Evolutionary conservation across 805 yeast genomes (phyloP).

Genomic region (Ogataea kodamae): DNA sequence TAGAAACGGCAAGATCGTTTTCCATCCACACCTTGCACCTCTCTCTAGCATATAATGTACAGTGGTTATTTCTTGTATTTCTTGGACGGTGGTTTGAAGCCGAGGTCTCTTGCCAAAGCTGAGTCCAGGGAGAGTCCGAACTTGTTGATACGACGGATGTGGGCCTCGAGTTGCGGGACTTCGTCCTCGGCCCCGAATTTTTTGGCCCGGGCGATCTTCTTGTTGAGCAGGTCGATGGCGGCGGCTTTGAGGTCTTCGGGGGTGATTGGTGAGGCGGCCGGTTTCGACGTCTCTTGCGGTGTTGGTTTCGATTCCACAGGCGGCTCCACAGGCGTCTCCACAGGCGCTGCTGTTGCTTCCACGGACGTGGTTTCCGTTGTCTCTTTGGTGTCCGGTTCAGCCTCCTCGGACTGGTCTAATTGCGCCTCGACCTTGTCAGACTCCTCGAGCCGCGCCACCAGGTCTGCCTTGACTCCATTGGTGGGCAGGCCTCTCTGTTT

Average conservation of each 20-base stretch:
- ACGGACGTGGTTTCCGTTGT: background rate
- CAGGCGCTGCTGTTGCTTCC: background rate
- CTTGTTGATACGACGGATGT: conserved; percentile 69
- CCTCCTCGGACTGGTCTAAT: conserved; percentile 19
- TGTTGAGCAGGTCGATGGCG: conserved; percentile 63
- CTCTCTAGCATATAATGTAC: conserved; percentile 3
- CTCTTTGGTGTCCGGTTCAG: conserved; percentile 6
- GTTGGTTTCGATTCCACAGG: no score
- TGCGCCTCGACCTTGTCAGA: conserved; percentile 41
- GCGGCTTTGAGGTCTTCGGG: conserved; percentile 69
- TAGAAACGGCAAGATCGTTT: no score
- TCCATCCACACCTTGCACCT: conserved; percentile 7
- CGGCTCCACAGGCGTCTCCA: conserved; percentile 5
- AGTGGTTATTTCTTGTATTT: conserved; percentile 4
- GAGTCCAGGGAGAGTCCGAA: conserved; percentile 76
- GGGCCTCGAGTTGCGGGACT: conserved; percentile 53
- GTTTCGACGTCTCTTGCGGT: conserved; percentile 18
- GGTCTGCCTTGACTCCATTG: conserved; percentile 79
- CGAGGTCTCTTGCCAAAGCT: conserved; percentile 64
- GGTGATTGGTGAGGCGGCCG: conserved; percentile 32
- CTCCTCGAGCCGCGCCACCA: conserved; percentile 61
- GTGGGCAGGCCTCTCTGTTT: conserved; percentile 62
- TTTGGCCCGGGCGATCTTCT: conserved; percentile 67
- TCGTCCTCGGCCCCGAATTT: conserved; percentile 68
- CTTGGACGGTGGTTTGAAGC: conserved; percentile 35